Percentiles rank a stretch among this genome's conserved stretches.
Evolutionary conservation across 192 early-diverging fungal genomes (phyloP).

Genomic region (Thoreauomyces humboldtii): DNA sequence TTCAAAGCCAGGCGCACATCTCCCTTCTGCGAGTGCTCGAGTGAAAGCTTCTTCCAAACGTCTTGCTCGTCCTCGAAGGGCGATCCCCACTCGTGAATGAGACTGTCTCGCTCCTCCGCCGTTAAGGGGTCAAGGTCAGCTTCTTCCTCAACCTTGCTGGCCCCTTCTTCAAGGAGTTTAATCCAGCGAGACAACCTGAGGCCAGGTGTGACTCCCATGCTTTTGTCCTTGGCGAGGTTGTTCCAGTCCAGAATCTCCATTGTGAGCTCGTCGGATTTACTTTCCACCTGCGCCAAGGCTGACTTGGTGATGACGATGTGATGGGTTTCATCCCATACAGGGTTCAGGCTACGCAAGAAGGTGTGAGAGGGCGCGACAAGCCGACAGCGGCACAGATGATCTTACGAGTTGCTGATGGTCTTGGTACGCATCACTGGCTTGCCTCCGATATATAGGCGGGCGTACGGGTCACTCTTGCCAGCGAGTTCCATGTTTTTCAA

Average conservation of each 20-base stretch:
- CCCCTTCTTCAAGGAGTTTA: conserved; percentile 39
- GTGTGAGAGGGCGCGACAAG: background rate
- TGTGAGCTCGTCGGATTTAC: conserved; percentile 63
- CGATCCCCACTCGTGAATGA: conserved; percentile 50
- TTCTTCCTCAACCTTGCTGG: conserved; percentile 5
- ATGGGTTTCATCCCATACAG: conserved; percentile 82
- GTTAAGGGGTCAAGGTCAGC: conserved; percentile 22
- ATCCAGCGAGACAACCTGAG: conserved; percentile 41
- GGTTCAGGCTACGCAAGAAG: conserved; percentile 57
- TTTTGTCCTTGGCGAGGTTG: conserved; percentile 67
- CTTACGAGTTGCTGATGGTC: conserved; percentile 60
- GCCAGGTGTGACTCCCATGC: conserved; percentile 54
- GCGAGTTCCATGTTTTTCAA: conserved; percentile 86
- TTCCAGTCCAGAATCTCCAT: conserved; percentile 85
- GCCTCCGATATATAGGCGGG: conserved; percentile 69
- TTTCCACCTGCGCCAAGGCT: conserved; percentile 19
- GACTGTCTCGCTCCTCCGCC: conserved; percentile 29
- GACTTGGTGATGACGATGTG: conserved; percentile 71
- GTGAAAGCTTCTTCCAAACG: conserved; percentile 34
- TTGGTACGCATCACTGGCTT: conserved; percentile 65
- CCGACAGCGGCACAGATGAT: background rate
- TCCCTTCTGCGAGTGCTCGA: conserved; percentile 25
- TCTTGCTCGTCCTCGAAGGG: conserved; percentile 35
- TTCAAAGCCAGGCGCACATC: conserved; percentile 36
- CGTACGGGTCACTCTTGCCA: conserved; percentile 88